These are phyloP conservation scores for Euryodendron excelsum DNA, from an alignment of 148 eudicot species.

Conservation along the genomic window DNA sequence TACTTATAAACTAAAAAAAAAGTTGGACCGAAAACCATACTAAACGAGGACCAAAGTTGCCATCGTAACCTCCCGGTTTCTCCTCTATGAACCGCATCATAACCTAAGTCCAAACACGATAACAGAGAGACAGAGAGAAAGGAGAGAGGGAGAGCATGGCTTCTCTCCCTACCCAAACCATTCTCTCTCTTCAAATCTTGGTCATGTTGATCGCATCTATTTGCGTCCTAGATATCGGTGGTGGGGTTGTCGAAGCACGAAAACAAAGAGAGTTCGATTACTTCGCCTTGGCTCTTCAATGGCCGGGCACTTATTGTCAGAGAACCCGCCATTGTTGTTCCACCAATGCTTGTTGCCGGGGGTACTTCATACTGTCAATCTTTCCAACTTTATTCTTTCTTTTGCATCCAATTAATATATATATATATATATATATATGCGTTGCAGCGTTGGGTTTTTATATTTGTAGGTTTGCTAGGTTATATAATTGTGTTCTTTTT, in stretches of 20 bases:
- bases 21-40: too few species aligned
- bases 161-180: slow-evolving; percentile 19
- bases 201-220: slow-evolving; percentile 13
- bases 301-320: slow-evolving; percentile 83
- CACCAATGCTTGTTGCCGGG: slow-evolving; percentile 72
- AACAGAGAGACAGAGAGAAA: not conserved
- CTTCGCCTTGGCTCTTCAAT: slow-evolving; percentile 70
- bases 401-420: not conserved
- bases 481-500: not conserved
- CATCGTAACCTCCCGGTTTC: not conserved
- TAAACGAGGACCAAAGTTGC: too few species aligned
- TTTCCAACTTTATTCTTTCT: not conserved
- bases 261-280: slow-evolving; percentile 81
- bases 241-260: slow-evolving; percentile 4
- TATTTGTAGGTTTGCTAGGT: too few species aligned
- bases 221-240: slow-evolving; percentile 7
- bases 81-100: too few species aligned
- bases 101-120: too few species aligned
- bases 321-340: slow-evolving; percentile 57
- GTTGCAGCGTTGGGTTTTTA: not conserved
- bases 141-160: slow-evolving; percentile 20
- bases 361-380: slow-evolving; percentile 26
- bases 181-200: slow-evolving; percentile 22
- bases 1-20: too few species aligned
- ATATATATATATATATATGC: not conserved